Evolutionary conservation across 495 filamentous ascomycete genomes (phyloP).

Genomic region (Podospora appendiculata): DNA sequence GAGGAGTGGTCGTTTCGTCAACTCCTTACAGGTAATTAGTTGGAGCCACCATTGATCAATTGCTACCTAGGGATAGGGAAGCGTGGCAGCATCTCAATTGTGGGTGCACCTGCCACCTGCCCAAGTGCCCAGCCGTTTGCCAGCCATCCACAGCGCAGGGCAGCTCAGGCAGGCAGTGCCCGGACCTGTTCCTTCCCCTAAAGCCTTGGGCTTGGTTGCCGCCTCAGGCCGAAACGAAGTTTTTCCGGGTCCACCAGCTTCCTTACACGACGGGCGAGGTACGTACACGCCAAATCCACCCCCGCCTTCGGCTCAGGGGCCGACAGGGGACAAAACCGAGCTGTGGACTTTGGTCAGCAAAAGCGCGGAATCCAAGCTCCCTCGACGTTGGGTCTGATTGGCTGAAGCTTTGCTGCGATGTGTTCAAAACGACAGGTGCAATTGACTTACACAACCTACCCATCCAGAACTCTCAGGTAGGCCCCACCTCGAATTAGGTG

Average conservation of each 20-base stretch:
- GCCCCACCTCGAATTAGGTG: neutral
- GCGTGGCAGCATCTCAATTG: constrained; percentile 28
- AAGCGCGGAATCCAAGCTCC: constrained; percentile 1
- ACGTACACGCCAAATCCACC: neutral
- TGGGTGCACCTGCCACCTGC: constrained; percentile 13
- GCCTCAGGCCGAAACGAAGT: constrained; percentile 25
- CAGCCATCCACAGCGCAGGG: too few species aligned
- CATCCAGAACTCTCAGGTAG: neutral
- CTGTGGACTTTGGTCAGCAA: neutral
- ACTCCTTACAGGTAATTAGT: neutral
- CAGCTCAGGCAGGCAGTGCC: too few species aligned
- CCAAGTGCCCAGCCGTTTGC: too few species aligned
- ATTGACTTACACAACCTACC: neutral
- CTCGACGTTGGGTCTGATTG: constrained; percentile 7
- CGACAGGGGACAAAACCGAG: too few species aligned
- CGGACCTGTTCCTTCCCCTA: neutral
- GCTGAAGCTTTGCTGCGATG: constrained; percentile 14
- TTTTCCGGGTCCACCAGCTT: constrained; percentile 21
- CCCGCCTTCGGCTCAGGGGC: neutral
- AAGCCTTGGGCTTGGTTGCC: constrained; percentile 12
- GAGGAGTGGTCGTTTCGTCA: constrained; percentile 3
- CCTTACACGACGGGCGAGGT: neutral
- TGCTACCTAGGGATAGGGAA: constrained; percentile 16
- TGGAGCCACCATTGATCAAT: constrained; percentile 22
- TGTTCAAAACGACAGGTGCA: constrained; percentile 8